phyloP scores from a whole-genome alignment of 345 rosid species.

The Eucalyptus virginea region DNA sequence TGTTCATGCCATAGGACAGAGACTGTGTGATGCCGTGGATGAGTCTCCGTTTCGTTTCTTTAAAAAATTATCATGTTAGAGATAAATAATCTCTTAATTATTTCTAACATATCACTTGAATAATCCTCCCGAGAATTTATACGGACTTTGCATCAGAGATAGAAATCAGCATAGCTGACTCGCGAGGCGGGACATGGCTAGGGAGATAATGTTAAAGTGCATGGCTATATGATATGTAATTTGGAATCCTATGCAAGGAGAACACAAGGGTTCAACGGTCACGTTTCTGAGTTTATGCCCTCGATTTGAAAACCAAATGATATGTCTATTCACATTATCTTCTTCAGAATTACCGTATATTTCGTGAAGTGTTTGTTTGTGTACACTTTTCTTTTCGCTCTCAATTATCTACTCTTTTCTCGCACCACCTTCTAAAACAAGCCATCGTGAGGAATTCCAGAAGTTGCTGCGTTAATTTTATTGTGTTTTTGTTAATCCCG shows the following conservation, averaged over 20 bases:
- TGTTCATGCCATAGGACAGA: background rate
- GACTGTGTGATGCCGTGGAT: background rate
- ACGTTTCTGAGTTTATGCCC: background rate
- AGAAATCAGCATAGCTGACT: background rate
- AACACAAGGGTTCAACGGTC: background rate
- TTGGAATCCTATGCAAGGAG: background rate
- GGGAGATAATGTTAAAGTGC: background rate
- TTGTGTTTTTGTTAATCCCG: background rate
- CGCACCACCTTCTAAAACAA: background rate
- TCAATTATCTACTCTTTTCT: background rate
- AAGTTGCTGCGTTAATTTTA: background rate
- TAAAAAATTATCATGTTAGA: background rate
- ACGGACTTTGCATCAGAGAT: background rate
- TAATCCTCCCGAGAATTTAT: background rate
- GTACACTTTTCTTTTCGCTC: background rate
- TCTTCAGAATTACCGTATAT: background rate
- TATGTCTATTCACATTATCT: background rate
- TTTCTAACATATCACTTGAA: background rate
- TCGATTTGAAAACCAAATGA: background rate
- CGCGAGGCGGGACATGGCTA: background rate
- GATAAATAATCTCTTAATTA: background rate
- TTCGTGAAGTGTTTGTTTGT: background rate
- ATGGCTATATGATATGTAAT: background rate
- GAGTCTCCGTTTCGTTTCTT: background rate
- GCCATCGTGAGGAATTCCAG: background rate